Evolutionary conservation across 257 asterid species (phyloP), one percentile per base, ranked within the genome.

Genomic region (Mentha longifolia): DNA sequence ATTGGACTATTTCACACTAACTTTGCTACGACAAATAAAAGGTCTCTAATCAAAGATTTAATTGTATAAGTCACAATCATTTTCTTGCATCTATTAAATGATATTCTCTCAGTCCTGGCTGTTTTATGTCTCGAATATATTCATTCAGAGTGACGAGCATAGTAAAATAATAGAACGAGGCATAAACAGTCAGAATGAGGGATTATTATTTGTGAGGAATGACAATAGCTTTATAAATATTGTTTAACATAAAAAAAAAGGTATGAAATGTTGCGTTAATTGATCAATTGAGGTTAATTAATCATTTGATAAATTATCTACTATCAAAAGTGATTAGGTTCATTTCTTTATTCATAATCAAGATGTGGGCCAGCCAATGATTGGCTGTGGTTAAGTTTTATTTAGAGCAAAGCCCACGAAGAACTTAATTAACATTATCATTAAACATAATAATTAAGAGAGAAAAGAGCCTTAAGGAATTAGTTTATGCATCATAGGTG

Each of bases 291-390:
- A 1, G 3, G 13, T 11, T 11, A 42, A 42, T 42, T 42, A 10
- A 9, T 9, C 47, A 42, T 10, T 42, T 42, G 47, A 42, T 42
- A 42, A 5, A 31, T 71, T 61, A 65, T 56, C 64, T 33, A 54
- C 50, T 77, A 57, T 57, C 15, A 10, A 13, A 43, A 51, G 63
- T 70, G 59, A 69, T 74, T 72, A 61, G 77, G 58, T 75, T 46
- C 41, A 30, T 61, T 49, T 61, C 28, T 75, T 61, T 61, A 70
- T 52, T 35, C 67, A 42, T 76, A 70, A 76, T 62, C 55, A 50
- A 78, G 52, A n/a, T 64, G 72, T 68, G 70, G 77, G 76, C 46
- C 79, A 78, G 52, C 84, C 79, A 83, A 80, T 89, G 82, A 82
- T 85, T 76, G 77, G 78, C 59, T 71, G 59, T 72, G 57, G 78